A percentile compares a stretch with the other conserved stretches of the same genome.
These are phyloP conservation scores for Jatropha podagrica DNA, from an alignment of 441 rosid species.

Conservation along the genomic window DNA sequence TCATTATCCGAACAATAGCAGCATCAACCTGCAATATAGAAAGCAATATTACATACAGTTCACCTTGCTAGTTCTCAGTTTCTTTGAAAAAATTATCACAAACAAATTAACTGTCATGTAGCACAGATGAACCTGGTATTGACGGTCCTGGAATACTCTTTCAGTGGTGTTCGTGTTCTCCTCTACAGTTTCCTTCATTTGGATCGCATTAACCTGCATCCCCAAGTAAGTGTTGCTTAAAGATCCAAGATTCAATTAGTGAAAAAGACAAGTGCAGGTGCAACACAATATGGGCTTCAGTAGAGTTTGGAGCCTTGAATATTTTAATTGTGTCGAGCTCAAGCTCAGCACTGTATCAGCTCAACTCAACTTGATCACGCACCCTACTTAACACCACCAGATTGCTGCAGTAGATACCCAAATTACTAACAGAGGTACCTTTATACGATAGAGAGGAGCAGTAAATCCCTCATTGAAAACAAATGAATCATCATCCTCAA, in stretches of 20 bases:
- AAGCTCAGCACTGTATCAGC: no score
- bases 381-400: background rate
- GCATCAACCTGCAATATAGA: constrained; percentile 74
- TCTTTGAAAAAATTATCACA: background rate
- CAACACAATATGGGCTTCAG: background rate
- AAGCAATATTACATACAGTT: constrained; percentile 14
- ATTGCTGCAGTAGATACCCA: background rate
- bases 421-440: constrained; percentile 40
- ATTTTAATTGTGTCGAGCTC: no score
- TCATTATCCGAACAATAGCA: constrained; percentile 98
- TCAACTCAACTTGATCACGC: no score
- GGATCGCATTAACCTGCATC: constrained; percentile 93
- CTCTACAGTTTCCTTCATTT: constrained; percentile 99
- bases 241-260: background rate
- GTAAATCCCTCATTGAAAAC: constrained; percentile 78
- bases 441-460: constrained; percentile 90
- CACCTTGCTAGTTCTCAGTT: constrained; percentile 12
- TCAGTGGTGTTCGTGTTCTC: constrained; percentile 98
- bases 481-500: constrained; percentile 88
- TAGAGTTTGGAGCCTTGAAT: no score
- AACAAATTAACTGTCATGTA: background rate
- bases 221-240: constrained; percentile 4
- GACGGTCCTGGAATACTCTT: constrained; percentile 98
- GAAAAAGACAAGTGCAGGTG: background rate
- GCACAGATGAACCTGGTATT: constrained; percentile 73